phyloP scores from a whole-genome alignment of 441 rosid genomes.

The Metrosideros polymorpha region DNA sequence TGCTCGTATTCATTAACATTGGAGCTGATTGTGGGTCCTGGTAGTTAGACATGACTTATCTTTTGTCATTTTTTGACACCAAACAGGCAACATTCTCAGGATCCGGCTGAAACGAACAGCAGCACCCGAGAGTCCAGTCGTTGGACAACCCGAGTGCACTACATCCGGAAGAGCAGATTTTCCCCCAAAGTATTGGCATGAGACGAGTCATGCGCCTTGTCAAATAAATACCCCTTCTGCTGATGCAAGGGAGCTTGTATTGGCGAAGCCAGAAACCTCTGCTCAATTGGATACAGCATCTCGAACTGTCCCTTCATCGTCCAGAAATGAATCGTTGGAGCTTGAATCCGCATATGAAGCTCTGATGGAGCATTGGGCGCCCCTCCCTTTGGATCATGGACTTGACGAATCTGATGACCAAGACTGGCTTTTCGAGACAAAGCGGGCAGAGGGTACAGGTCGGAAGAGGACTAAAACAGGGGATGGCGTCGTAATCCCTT shows the following conservation, averaged over 20 bases:
- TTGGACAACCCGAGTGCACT: background rate
- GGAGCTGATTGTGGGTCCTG: background rate
- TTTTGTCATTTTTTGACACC: background rate
- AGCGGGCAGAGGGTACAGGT: background rate
- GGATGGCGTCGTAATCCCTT: background rate
- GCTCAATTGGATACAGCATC: background rate
- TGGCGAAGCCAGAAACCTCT: background rate
- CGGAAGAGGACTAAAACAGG: constrained; percentile 6
- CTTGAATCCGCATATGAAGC: constrained; percentile 10
- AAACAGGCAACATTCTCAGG: constrained; percentile 32
- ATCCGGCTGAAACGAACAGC: constrained; percentile 29
- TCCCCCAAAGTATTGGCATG: background rate
- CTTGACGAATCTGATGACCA: constrained; percentile 8
- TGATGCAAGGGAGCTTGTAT: background rate
- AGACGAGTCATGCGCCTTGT: background rate
- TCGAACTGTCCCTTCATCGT: background rate
- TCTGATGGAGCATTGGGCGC: constrained; percentile 25
- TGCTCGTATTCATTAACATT: background rate
- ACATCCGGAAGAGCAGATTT: constrained; percentile 4
- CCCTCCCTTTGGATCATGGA: constrained; percentile 6
- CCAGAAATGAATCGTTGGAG: background rate
- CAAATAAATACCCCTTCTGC: background rate
- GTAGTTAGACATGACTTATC: background rate
- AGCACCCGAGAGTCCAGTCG: background rate
- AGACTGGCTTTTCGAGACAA: constrained; percentile 28